Base-by-base conservation (phyloP, 306 rosid species). In the Pterocarpus macrocarpus region DNA sequence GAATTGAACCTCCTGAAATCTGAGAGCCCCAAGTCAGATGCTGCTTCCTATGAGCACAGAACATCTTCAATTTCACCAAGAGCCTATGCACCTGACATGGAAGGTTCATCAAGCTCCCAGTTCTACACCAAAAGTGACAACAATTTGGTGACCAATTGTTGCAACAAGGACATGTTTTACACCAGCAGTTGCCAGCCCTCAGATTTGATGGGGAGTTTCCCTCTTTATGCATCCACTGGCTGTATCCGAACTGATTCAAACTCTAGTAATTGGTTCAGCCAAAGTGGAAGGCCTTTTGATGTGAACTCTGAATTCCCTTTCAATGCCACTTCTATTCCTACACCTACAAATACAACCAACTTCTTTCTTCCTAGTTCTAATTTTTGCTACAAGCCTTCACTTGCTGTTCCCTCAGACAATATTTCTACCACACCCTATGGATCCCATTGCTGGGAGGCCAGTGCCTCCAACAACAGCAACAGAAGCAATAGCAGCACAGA, bases 1-100 rank as follows among this genome's bases (percentile, higher is more conserved):
- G 88, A 86, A 76, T 30, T 88, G 72, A 81, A 89, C 62, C 87
- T 86, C 49, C 39, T 82, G 80, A 86, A 86, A 71, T 82, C 92
- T 63, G 90, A 86, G 44, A 86, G 84, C 61, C 81, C 88, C 12
- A 82, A 63, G 35, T 85, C 88, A 41, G 92, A 89, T 69, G 76
- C 78, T 47, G 84, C 77, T 45, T 81, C 86, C 53, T 80, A 71
- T 47, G 91, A 86, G 56, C 86, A 83, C 1, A 85, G 80, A 66
- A 69, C 86, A 55, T 61, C 76, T 56, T 83, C 89, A 64, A 64
- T 83, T 22, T 22, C 28, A 22, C 28, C 28, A 22, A 22, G 28
- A 22, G 28, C 28, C 28, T 22, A 22, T 22, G 28, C 28, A 22
- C 28, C 28, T 22, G 28, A 22, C 28, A 22, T 22, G 28, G 28